Base-by-base conservation (phyloP, 2,329 filamentous ascomycete species). In the Alternaria sp. region DNA sequence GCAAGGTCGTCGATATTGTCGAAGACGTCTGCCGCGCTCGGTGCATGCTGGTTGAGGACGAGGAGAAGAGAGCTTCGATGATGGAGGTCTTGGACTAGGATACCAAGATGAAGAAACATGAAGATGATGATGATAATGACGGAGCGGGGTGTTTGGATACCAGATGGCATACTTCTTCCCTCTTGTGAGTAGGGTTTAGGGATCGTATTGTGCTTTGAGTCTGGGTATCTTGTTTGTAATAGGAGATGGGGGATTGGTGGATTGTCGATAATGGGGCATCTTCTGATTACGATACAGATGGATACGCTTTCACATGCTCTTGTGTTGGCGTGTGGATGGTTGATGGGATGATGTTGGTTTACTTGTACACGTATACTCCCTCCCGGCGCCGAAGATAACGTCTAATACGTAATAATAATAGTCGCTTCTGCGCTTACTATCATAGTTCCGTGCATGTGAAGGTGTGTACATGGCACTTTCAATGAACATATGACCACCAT, bases 1-100 rank as follows among this genome's bases (percentile, higher is more conserved):
- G 93, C 77, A 90, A 89, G 74, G 91, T 97, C 10, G 87, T 96
- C 25, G 91, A 93, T 62, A 91, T 91, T 4, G 85, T 97, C 71
- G 86, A 90, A 68, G 84, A 87, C 19, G 87, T 93, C 15, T 89
- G 96, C 77, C 85, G 84, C 67, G 84, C 84, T 63, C 88, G 90
- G 26, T 85, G 85, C 25, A 82, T 94, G 70, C 81, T 97, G 28
- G 88, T 97, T 25, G 83, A 87, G 40, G 91, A 84, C 45, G 76
- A 80, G 54, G 78, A 80, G 63, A 81, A 82, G 73, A 81, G 79
- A 74, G 72, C 72, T 55, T 81, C 78, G 23, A 80, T 85, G 74
- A 79, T 78, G 66, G 81, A 82, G 62, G 78, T 83, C 53, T 67
- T 81, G 63, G 65, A 57, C 43, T 77, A 71, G 63, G 61, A 69